Evolutionary conservation across 2,329 filamentous ascomycete genomes (phyloP), one percentile per base, ranked within the genome.

Genomic region (Mycosphaerelloides madeirae): DNA sequence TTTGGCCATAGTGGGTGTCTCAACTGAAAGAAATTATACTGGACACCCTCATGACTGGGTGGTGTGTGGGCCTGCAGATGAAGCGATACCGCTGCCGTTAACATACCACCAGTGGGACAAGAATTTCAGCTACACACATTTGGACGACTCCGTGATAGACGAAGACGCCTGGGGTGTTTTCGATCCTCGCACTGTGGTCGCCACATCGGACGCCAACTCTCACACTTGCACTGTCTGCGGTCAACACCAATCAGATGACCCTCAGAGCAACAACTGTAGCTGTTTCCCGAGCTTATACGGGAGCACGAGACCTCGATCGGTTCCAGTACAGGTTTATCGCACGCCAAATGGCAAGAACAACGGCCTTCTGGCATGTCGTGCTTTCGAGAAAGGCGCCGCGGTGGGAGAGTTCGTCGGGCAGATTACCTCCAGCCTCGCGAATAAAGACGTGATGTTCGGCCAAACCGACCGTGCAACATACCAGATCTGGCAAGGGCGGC

Each of bases 401-500:
- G 68, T 80, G 13, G 76, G 75, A 2, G 77, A 80, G 56, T 78
- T 80, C 44, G 68, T 78, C 4, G 77, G 77, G 3, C 58, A 76
- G 19, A 66, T 80, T 25, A 80, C 77, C 1, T 73, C 70, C 41
- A 75, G 71, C 2, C 61, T 80, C 8, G 60, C 68, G 6, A 71
- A 73, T 46, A 61, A 75, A 11, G 77, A 80, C 52, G 76, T 80
- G 7, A 78, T 80, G 76, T 51, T 62, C 12, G 60, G 59, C 2
- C 64, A 74, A 42, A 61, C 61, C 2, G 58, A 62, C 15, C 68
- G 69, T 20, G 68, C 68, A 1, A 67, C 68, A 0, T 81, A 79
- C 53, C 77, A 81, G 55, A 79, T 80, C 43, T 80, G 71, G 68
- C 77, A 81, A 55, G 77, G 76, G 1, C 61, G 63, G 42, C 68